These are phyloP conservation scores for Picea glauca DNA, from an alignment of 75 land plant genomes.

Conservation along the genomic window DNA sequence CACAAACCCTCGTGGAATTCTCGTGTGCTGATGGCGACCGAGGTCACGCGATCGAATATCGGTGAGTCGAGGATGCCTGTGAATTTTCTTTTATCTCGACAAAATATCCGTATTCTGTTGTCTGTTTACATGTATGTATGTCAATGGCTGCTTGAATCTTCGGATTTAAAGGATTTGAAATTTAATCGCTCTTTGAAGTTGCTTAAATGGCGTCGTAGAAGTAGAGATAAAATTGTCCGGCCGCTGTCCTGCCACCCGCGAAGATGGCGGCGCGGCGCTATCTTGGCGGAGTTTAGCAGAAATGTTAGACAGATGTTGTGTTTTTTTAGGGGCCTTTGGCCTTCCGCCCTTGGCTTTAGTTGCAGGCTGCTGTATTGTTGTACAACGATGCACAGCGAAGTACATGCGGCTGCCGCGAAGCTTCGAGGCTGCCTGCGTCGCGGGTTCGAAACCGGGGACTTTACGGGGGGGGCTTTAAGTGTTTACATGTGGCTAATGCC, in stretches of 20 bases:
- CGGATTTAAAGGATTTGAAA: neutral
- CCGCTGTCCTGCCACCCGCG: neutral
- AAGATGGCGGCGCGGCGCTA: neutral
- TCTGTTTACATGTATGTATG: neutral
- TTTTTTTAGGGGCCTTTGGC: neutral
- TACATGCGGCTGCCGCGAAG: neutral
- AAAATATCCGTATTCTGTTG: neutral
- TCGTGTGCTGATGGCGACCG: neutral
- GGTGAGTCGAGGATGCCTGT: neutral
- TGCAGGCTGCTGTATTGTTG: neutral
- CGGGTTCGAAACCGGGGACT: neutral
- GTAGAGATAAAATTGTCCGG: neutral
- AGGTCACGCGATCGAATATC: neutral
- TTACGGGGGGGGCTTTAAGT: neutral
- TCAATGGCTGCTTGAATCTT: neutral
- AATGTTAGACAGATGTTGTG: neutral
- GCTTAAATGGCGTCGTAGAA: no score
- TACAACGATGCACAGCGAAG: neutral
- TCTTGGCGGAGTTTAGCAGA: neutral
- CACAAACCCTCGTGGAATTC: neutral
- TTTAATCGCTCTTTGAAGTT: neutral
- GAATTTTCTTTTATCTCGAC: neutral
- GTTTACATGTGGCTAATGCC: neutral
- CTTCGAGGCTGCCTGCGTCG: neutral
- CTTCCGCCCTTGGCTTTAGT: neutral